Conservation (phyloP, 768 basidiomycete genomes). For the Filobasidium wieringae region DNA sequence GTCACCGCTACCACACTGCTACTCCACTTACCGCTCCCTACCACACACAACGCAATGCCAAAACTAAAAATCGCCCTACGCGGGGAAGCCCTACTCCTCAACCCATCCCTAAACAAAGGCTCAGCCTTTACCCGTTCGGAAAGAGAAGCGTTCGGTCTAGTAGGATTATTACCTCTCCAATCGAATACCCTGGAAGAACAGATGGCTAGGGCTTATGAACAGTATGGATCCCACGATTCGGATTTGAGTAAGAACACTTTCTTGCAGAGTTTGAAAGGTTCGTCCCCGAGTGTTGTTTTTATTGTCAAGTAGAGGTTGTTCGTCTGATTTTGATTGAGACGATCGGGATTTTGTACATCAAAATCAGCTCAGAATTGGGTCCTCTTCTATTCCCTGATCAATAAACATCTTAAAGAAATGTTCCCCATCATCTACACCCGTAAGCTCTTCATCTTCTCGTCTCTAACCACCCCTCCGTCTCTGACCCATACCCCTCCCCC, state of each 20-base stretch:
- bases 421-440: constrained; percentile 28
- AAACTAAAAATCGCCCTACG: constrained; percentile 40
- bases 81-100: constrained; percentile 54
- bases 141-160: constrained; percentile 53
- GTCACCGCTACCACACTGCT: no score
- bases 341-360: no score
- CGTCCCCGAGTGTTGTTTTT: no score
- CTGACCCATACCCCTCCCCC: background rate
- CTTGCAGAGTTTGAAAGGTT: constrained; percentile 32
- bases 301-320: no score
- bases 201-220: constrained; percentile 59
- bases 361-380: constrained; percentile 44
- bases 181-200: constrained; percentile 63
- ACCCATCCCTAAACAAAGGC: constrained; percentile 53
- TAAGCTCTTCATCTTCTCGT: background rate
- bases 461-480: background rate
- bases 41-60: no score
- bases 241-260: constrained; percentile 61
- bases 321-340: background rate
- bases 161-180: constrained; percentile 39
- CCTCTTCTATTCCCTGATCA: constrained; percentile 60
- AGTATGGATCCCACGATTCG: constrained; percentile 41
- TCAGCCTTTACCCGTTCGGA: constrained; percentile 61
- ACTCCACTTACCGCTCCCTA: no score
- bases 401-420: constrained; percentile 52